phyloP scores from a whole-genome alignment of 2,329 filamentous ascomycete species.

The Fusarium fujikuroi region DNA sequence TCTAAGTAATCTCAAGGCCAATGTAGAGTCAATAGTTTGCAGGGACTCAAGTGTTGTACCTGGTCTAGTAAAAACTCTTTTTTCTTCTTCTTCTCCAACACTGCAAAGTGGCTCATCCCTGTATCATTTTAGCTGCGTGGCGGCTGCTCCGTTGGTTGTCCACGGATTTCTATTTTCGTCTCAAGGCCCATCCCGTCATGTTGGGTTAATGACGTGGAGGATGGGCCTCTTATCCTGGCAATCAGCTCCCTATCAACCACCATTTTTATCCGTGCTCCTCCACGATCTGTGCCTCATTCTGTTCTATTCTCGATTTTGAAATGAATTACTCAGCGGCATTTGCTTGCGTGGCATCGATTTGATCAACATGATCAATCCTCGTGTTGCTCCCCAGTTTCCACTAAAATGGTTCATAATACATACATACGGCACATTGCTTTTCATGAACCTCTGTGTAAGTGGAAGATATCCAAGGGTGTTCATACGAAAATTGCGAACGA shows the following conservation, averaged over 20 bases:
- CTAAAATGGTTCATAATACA: background rate
- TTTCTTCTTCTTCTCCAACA: background rate
- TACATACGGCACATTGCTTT: background rate
- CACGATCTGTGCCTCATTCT: background rate
- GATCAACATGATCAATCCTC: slow-evolving; percentile 1
- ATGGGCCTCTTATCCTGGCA: background rate
- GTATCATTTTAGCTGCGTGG: slow-evolving; percentile 31
- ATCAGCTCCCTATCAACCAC: background rate
- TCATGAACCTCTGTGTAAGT: slow-evolving; percentile 14
- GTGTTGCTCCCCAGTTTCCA: slow-evolving; percentile 6
- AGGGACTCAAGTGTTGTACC: background rate
- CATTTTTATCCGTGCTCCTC: background rate
- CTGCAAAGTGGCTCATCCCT: slow-evolving; percentile 4
- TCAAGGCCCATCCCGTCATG: slow-evolving; percentile 9
- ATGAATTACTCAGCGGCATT: background rate
- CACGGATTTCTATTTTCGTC: slow-evolving; percentile 27
- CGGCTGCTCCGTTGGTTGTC: slow-evolving; percentile 2
- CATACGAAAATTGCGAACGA: background rate
- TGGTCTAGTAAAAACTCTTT: slow-evolving; percentile 12
- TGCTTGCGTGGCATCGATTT: slow-evolving; percentile 19
- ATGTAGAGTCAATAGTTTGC: slow-evolving; percentile 8
- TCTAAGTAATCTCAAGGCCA: background rate
- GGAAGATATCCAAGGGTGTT: background rate
- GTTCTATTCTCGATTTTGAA: background rate
- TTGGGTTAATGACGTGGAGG: slow-evolving; percentile 20